phyloP scores from a whole-genome alignment of 2,329 filamentous ascomycete species.

The Monilinia aucupariae region DNA sequence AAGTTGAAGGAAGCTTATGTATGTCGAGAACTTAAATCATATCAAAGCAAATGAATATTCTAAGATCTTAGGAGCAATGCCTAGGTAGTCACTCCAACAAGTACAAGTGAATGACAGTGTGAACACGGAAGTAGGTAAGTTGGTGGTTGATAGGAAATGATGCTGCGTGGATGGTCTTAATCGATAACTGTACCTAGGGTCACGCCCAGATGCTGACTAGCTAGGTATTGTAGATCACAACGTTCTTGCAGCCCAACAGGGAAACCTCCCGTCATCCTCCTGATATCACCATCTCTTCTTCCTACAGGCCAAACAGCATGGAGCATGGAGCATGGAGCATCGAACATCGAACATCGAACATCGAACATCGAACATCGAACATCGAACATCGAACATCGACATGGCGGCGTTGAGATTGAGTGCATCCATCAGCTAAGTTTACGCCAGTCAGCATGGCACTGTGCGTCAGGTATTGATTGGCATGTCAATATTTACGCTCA shows the following conservation, averaged over 20 bases:
- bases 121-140: background rate
- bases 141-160: conserved; percentile 9
- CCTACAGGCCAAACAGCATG: background rate
- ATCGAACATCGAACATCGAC: background rate
- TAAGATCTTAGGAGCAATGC: conserved; percentile 11
- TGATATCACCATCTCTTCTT: background rate
- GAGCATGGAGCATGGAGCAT: too few relatives aligned
- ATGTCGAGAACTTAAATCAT: conserved; percentile 4
- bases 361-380: too few relatives aligned
- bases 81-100: background rate
- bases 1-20: background rate
- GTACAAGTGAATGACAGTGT: background rate
- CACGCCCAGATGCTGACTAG: background rate
- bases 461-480: background rate
- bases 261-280: background rate
- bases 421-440: conserved; percentile 2
- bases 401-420: background rate
- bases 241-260: background rate
- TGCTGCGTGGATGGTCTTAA: background rate
- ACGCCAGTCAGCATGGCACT: conserved; percentile 4
- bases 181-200: background rate
- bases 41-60: conserved; percentile 9
- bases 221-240: background rate
- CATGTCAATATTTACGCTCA: conserved; percentile 8
- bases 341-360: too few relatives aligned